phyloP scores from a whole-genome alignment of 768 basidiomycete species.

The Dacryopinax primogenitus region DNA sequence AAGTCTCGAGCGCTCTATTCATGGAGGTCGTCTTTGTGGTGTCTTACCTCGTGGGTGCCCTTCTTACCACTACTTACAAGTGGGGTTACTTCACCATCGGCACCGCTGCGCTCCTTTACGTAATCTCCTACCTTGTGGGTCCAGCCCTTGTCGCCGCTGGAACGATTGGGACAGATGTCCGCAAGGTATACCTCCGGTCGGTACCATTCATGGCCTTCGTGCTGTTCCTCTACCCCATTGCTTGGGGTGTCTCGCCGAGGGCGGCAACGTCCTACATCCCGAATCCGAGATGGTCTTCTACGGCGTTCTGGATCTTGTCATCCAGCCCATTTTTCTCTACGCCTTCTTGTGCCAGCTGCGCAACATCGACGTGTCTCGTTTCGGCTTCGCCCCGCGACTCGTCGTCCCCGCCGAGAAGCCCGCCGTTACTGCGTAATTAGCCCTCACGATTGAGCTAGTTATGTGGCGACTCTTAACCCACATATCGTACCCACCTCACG shows the following conservation, averaged over 20 bases:
- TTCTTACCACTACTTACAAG: constrained; percentile 41
- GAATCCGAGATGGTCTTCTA: constrained; percentile 45
- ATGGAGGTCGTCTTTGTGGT: constrained; percentile 37
- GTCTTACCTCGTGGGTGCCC: constrained; percentile 35
- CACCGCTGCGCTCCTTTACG: constrained; percentile 35
- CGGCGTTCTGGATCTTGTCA: constrained; percentile 28
- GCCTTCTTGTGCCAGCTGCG: constrained; percentile 24
- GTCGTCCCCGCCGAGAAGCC: background rate
- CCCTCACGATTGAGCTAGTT: too few relatives aligned
- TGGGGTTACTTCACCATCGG: constrained; percentile 42
- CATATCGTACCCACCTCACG: too few relatives aligned
- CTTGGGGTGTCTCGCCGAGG: constrained; percentile 45
- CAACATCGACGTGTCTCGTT: constrained; percentile 16
- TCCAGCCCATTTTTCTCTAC: constrained; percentile 23
- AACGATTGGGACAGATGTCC: constrained; percentile 23
- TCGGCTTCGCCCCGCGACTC: background rate
- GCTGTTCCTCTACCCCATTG: constrained; percentile 46
- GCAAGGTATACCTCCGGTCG: constrained; percentile 26
- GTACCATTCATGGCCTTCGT: constrained; percentile 39
- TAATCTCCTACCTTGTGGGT: constrained; percentile 31
- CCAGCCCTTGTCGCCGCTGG: constrained; percentile 20
- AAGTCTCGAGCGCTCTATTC: constrained; percentile 37
- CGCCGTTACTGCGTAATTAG: background rate
- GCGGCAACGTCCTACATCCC: constrained; percentile 39
- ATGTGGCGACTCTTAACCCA: too few relatives aligned